phyloP scores from a whole-genome alignment of 140 eudicot species.

The Anethum foeniculum region DNA sequence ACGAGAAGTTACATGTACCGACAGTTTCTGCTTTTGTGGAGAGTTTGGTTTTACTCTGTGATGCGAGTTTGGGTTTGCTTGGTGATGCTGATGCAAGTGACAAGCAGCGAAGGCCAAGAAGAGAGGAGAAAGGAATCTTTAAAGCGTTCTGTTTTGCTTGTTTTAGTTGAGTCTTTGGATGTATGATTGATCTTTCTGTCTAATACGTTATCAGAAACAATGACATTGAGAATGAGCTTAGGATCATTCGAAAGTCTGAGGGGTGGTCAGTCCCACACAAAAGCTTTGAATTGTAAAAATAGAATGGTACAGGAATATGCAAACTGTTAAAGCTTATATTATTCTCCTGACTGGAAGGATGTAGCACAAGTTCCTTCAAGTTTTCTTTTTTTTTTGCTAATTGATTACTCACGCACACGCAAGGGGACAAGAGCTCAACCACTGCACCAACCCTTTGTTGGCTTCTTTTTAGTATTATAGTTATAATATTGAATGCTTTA shows the following conservation, averaged over 20 bases:
- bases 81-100: background rate
- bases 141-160: background rate
- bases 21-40: background rate
- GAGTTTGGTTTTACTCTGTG: background rate
- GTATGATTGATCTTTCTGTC: background rate
- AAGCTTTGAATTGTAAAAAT: background rate
- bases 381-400: background rate
- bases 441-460: no score
- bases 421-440: no score
- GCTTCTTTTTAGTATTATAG: slow-evolving; percentile 1
- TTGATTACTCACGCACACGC: no score
- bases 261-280: background rate
- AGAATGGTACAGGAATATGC: background rate
- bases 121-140: background rate
- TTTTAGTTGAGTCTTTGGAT: background rate
- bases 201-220: background rate
- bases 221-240: slow-evolving; percentile 3
- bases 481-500: background rate
- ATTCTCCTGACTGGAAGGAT: background rate
- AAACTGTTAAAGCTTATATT: background rate
- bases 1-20: background rate
- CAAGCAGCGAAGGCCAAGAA: background rate
- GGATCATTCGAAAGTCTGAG: background rate
- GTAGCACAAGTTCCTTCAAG: background rate
- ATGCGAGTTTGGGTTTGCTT: background rate